Evolutionary conservation across 106 monocot genomes (phyloP).

Genomic region (Acorus gramineus): DNA sequence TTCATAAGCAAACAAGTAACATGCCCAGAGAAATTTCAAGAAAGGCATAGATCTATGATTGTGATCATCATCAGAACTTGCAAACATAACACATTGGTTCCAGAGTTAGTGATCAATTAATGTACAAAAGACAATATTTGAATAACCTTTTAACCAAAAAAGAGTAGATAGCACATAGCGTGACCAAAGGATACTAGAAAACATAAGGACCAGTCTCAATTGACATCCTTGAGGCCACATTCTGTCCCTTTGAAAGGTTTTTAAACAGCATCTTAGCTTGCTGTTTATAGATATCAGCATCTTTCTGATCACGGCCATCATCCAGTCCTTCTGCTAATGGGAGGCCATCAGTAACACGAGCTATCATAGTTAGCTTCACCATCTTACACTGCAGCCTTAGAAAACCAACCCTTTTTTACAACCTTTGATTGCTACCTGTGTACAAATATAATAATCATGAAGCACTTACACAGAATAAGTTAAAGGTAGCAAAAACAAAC

Average conservation of each 20-base stretch:
- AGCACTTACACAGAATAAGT: too few relatives aligned
- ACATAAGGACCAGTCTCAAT: constrained; percentile 84
- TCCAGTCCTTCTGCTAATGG: constrained; percentile 96
- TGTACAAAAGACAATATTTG: too few relatives aligned
- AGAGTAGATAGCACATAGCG: too few relatives aligned
- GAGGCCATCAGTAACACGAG: constrained; percentile 95
- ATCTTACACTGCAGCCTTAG: constrained; percentile 13
- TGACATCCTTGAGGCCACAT: constrained; percentile 97
- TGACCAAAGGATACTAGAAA: constrained; percentile 74
- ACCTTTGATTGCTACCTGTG: too few relatives aligned
- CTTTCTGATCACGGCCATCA: constrained; percentile 88
- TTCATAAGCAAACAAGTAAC: too few relatives aligned
- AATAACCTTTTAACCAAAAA: too few relatives aligned
- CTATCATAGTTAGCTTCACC: constrained; percentile 98
- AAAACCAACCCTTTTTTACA: too few relatives aligned
- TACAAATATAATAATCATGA: too few relatives aligned
- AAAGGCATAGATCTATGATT: too few relatives aligned
- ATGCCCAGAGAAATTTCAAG: too few relatives aligned
- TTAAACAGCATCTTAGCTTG: constrained; percentile 98
- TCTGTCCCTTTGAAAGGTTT: constrained; percentile 82
- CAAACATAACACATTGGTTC: neutral
- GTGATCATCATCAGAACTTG: too few relatives aligned
- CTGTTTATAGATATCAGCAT: constrained; percentile 86
- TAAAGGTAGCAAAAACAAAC: too few relatives aligned
- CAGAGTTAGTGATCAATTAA: neutral